These are phyloP conservation scores for Tetracentron sinense DNA, from an alignment of 164 flowering plant species.

Conservation along the genomic window DNA sequence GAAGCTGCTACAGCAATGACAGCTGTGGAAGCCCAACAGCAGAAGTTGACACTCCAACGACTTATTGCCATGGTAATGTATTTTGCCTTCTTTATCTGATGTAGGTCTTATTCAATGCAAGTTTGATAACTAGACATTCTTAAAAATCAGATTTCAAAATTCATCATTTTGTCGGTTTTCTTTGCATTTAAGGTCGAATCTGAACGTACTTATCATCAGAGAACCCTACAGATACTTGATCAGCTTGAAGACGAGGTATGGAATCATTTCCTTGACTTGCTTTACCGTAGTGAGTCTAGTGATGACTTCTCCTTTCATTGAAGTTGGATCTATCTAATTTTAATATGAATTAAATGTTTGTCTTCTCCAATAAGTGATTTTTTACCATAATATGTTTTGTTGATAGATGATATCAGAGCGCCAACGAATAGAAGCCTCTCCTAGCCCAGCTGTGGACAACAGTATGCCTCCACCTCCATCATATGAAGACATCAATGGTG, in stretches of 20 bases:
- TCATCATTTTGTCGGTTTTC: not conserved
- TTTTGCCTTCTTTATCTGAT: constrained; percentile 1
- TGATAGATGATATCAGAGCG: constrained; percentile 73
- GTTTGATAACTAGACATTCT: not conserved
- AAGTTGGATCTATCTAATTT: not conserved
- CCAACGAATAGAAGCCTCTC: constrained; percentile 73
- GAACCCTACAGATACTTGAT: constrained; percentile 76
- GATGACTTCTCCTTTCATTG: not conserved
- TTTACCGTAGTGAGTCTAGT: not conserved
- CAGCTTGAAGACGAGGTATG: constrained; percentile 83
- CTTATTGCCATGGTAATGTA: constrained; percentile 73
- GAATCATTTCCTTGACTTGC: not conserved
- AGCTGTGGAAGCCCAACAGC: constrained; percentile 96
- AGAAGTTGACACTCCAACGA: constrained; percentile 81
- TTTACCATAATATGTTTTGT: constrained; percentile 1
- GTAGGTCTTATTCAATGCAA: not conserved
- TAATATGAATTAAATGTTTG: not conserved
- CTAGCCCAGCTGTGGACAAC: constrained; percentile 38
- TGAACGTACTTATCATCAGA: constrained; percentile 73
- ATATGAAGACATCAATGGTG: constrained; percentile 64
- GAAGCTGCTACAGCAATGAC: constrained; percentile 95
- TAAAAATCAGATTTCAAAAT: not conserved
- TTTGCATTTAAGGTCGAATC: constrained; percentile 69
- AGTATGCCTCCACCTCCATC: constrained; percentile 68
- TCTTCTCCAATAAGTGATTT: no score